phyloP scores from a whole-genome alignment of 2,329 filamentous ascomycete species.

The Trichoderma harzianum region DNA sequence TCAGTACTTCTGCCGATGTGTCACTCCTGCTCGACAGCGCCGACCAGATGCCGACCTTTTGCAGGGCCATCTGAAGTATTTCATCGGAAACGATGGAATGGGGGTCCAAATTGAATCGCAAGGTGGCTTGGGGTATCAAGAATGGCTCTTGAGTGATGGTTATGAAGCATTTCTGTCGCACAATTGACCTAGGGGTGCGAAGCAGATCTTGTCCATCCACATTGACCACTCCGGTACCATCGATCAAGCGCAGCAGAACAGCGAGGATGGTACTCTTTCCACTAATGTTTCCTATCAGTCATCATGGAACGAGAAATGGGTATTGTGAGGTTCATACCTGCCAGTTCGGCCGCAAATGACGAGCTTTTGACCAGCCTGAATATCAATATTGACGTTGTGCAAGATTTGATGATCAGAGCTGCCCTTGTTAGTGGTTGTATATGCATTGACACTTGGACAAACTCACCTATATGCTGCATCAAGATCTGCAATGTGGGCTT shows the following conservation, averaged over 20 bases:
- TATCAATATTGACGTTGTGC: slow-evolving; percentile 19
- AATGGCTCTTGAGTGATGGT: slow-evolving; percentile 32
- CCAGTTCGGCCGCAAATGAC: slow-evolving; percentile 28
- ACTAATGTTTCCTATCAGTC: slow-evolving; percentile 17
- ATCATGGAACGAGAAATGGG: not conserved
- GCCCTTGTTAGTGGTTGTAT: not conserved
- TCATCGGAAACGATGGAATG: slow-evolving; percentile 4
- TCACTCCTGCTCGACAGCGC: not conserved
- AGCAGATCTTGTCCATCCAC: slow-evolving; percentile 31
- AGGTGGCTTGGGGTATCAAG: slow-evolving; percentile 20
- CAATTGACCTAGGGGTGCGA: slow-evolving; percentile 21
- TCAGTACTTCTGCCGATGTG: slow-evolving; percentile 18
- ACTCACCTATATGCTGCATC: slow-evolving; percentile 23
- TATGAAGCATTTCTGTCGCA: slow-evolving; percentile 31
- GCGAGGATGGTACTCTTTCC: slow-evolving; percentile 28
- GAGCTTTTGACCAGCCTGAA: slow-evolving; percentile 23
- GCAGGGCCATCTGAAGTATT: slow-evolving; percentile 14
- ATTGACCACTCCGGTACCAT: slow-evolving; percentile 26
- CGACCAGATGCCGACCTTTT: slow-evolving; percentile 18
- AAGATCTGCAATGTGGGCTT: slow-evolving; percentile 19
- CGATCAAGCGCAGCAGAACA: slow-evolving; percentile 20
- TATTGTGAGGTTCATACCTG: slow-evolving; percentile 20
- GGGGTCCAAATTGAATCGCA: slow-evolving; percentile 25
- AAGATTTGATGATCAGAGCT: slow-evolving; percentile 20
- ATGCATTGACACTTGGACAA: fast-evolving